These are phyloP conservation scores for Eutypella sp. DNA, from an alignment of 2,329 filamentous ascomycete genomes.

Conservation along the genomic window DNA sequence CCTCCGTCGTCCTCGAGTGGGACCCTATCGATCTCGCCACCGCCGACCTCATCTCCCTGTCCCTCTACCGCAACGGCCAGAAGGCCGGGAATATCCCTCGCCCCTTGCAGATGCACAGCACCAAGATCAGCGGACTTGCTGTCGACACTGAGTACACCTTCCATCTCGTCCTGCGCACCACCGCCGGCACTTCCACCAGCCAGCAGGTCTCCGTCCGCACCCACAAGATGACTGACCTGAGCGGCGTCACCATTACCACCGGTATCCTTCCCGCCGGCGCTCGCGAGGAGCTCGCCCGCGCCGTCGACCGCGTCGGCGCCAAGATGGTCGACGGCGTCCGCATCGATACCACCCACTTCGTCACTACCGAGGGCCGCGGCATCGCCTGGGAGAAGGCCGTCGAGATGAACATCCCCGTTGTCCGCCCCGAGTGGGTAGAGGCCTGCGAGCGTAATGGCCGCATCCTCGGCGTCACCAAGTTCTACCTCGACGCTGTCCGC, in stretches of 20 bases:
- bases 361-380: constrained; percentile 89
- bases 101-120: constrained; percentile 81
- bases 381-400: constrained; percentile 92
- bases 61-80: constrained; percentile 90
- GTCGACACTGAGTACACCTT: constrained; percentile 96
- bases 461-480: constrained; percentile 90
- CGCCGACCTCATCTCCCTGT: constrained; percentile 82
- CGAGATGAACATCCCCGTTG: constrained; percentile 96
- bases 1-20: constrained; percentile 97
- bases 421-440: constrained; percentile 93
- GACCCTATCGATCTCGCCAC: constrained; percentile 91
- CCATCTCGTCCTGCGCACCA: constrained; percentile 85
- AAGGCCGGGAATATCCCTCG: constrained; percentile 94
- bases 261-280: constrained; percentile 73
- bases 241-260: constrained; percentile 89
- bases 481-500: constrained; percentile 80
- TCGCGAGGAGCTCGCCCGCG: constrained; percentile 66
- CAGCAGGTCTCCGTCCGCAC: constrained; percentile 83
- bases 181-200: constrained; percentile 78
- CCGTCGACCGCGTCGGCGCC: constrained; percentile 84
- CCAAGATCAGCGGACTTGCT: constrained; percentile 94
- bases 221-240: constrained; percentile 97
- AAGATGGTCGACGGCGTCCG: constrained; percentile 85
- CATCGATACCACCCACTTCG: constrained; percentile 98
- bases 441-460: constrained; percentile 92